Evolutionary conservation across 345 rosid genomes (phyloP).

Genomic region (Eucalyptus regnans): DNA sequence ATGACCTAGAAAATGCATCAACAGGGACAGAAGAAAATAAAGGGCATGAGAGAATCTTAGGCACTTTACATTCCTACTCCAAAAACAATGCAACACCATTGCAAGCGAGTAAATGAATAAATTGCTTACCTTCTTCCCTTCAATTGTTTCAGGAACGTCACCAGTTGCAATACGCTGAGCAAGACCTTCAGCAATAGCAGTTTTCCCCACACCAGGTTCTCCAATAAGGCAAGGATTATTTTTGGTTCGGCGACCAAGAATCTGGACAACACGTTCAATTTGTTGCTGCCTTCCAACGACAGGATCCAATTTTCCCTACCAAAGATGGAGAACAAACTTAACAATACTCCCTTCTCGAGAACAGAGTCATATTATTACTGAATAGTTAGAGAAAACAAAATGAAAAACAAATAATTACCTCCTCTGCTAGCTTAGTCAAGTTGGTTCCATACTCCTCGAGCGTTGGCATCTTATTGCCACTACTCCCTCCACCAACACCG

Average conservation of each 20-base stretch:
- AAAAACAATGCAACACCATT: neutral
- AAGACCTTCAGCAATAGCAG: constrained; percentile 99
- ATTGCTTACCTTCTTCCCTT: constrained; percentile 72
- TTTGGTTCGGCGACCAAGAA: constrained; percentile 93
- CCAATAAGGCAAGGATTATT: constrained; percentile 98
- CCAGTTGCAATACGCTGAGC: constrained; percentile 91
- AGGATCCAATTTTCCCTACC: constrained; percentile 95
- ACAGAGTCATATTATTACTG: neutral
- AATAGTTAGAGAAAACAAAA: neutral
- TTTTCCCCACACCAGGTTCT: constrained; percentile 99
- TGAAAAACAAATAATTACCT: constrained; percentile 32
- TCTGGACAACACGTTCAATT: constrained; percentile 92
- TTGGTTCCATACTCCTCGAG: constrained; percentile 98
- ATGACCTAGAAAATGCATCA: neutral
- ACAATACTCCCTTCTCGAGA: neutral
- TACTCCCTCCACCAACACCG: constrained; percentile 63
- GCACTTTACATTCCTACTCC: neutral
- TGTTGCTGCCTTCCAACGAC: constrained; percentile 98
- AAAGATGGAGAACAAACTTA: neutral
- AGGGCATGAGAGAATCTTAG: neutral
- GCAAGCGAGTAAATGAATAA: neutral
- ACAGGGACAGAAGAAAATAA: neutral
- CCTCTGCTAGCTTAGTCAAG: constrained; percentile 93
- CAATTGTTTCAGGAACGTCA: constrained; percentile 97
- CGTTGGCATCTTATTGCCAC: constrained; percentile 91